phyloP scores from a whole-genome alignment of 805 yeast genomes.

The Zygosaccharomyces lentus region DNA sequence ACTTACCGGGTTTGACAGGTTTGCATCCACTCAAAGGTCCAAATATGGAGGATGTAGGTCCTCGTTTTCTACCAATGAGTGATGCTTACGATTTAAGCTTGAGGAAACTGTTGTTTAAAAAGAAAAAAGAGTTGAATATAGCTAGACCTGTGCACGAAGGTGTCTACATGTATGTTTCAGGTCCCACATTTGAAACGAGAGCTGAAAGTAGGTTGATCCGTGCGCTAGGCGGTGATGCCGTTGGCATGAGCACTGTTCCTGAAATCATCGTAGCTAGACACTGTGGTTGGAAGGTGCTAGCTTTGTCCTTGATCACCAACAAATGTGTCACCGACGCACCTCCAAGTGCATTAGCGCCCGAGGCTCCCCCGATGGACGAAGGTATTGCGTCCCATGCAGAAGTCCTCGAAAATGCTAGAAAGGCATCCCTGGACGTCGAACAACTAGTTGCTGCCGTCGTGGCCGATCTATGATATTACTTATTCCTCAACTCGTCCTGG shows the following conservation, averaged over 20 bases:
- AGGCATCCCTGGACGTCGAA: conserved; percentile 80
- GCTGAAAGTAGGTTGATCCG: conserved; percentile 82
- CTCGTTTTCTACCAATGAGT: conserved; percentile 80
- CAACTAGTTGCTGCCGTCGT: conserved; percentile 59
- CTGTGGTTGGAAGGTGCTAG: conserved; percentile 74
- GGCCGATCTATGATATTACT: conserved; percentile 33
- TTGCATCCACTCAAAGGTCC: conserved; percentile 84
- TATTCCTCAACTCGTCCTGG: background rate
- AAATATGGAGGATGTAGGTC: conserved; percentile 74
- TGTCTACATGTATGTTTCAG: conserved; percentile 76
- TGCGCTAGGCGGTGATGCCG: conserved; percentile 82
- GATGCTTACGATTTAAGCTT: conserved; percentile 83
- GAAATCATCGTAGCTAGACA: conserved; percentile 93
- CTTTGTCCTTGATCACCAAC: conserved; percentile 82
- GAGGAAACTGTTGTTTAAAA: conserved; percentile 54
- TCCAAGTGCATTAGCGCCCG: conserved; percentile 56
- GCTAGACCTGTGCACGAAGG: conserved; percentile 77
- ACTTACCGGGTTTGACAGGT: conserved; percentile 88
- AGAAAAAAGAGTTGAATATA: conserved; percentile 47
- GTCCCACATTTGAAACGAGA: conserved; percentile 90
- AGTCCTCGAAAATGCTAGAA: conserved; percentile 75
- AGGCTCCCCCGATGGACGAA: conserved; percentile 49
- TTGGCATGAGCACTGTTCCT: conserved; percentile 97
- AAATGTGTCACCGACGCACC: conserved; percentile 69
- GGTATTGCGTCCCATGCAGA: conserved; percentile 92